phyloP scores from a whole-genome alignment of 345 rosid genomes.

The Ricinus communis region DNA sequence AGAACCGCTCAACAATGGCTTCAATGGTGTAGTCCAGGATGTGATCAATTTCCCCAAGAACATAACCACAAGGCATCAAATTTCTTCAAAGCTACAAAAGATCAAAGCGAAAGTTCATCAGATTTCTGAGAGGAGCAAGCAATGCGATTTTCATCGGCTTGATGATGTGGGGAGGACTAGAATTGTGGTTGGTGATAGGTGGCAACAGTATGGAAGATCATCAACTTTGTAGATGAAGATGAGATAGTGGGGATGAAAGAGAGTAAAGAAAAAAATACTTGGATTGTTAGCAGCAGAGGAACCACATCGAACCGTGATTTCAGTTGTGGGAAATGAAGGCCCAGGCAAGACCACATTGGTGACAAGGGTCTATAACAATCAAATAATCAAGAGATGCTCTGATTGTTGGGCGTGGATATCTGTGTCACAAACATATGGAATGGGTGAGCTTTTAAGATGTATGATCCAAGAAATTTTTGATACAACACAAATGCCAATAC shows the following conservation, averaged over 20 bases:
- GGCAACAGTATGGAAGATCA: conserved; percentile 23
- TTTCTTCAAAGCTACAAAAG: conserved; percentile 18
- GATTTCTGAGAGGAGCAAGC: conserved; percentile 26
- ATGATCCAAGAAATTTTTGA: conserved; percentile 25
- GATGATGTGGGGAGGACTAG: conserved; percentile 17
- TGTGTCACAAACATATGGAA: conserved; percentile 21
- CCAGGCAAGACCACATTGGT: conserved; percentile 40
- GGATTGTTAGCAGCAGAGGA: conserved; percentile 23
- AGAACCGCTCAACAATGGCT: background rate
- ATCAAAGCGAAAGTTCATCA: conserved; percentile 28
- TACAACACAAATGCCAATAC: conserved; percentile 9
- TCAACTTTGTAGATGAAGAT: conserved; percentile 30
- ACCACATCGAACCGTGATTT: conserved; percentile 24
- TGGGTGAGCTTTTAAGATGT: conserved; percentile 23
- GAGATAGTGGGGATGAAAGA: conserved; percentile 36
- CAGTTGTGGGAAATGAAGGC: conserved; percentile 38
- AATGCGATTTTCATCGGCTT: conserved; percentile 20
- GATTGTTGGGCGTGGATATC: conserved; percentile 33
- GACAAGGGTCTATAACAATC: conserved; percentile 22
- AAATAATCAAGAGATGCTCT: conserved; percentile 12
- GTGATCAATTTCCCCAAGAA: conserved; percentile 20
- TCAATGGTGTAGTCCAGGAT: conserved; percentile 20
- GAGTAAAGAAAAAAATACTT: conserved; percentile 12
- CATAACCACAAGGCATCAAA: conserved; percentile 10
- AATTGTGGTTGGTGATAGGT: background rate